Evolutionary conservation across 495 filamentous ascomycete genomes (phyloP).

Genomic region (Choiromyces venosus): DNA sequence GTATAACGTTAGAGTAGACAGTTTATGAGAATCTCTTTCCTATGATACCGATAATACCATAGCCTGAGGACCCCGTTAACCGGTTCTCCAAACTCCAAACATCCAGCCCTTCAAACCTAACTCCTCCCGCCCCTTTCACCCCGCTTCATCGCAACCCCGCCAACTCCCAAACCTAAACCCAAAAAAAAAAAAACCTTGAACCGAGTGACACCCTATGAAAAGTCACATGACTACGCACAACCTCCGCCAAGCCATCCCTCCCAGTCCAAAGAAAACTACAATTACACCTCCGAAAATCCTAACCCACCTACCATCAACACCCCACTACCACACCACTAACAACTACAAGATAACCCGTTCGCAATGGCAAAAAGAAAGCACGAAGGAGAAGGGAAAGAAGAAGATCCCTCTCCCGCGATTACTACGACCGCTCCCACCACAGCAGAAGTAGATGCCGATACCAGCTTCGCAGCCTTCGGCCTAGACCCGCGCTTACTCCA

Average conservation of each 20-base stretch:
- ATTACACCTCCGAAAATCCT: not conserved
- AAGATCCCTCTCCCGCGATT: not conserved
- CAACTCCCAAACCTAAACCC: no score
- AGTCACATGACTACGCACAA: not conserved
- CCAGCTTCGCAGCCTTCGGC: constrained; percentile 55
- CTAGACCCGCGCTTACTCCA: constrained; percentile 82
- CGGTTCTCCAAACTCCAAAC: not conserved
- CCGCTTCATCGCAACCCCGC: no score
- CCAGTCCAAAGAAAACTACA: not conserved
- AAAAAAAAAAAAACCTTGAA: not conserved
- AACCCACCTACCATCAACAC: not conserved
- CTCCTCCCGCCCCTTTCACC: no score
- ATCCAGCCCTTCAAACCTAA: no score
- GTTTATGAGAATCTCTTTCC: no score
- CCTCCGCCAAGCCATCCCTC: not conserved
- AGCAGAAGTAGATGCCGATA: constrained; percentile 6
- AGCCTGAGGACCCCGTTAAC: no score
- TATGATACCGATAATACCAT: no score
- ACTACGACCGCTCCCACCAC: not conserved
- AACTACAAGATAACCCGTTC: not conserved
- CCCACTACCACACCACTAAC: not conserved
- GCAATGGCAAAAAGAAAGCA: not conserved
- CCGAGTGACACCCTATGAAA: not conserved
- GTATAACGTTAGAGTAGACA: no score
- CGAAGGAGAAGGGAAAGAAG: not conserved